A percentile compares a stretch with the other conserved stretches of the same genome.
Conservation (phyloP, 352 stramenopile species). For the Phytophthora melonis region DNA sequence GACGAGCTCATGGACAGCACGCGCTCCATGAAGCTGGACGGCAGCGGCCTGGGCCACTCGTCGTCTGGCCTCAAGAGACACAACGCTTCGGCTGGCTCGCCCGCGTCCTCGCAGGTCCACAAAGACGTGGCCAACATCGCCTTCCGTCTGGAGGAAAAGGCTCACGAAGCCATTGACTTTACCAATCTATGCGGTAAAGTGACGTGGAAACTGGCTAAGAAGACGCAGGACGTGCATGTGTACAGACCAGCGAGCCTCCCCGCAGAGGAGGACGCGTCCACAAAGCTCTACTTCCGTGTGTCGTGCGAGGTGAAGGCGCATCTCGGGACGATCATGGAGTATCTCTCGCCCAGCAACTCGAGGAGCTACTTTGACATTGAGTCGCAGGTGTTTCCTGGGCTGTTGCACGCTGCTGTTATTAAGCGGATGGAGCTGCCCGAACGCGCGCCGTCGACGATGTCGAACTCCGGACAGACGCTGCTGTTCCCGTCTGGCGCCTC, state of each 20-base stretch:
- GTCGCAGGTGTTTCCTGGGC: conserved; percentile 80
- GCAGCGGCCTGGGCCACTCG: conserved; percentile 9
- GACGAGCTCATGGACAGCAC: conserved; percentile 43
- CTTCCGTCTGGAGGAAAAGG: conserved; percentile 75
- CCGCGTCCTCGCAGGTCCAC: conserved; percentile 37
- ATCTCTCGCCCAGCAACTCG: conserved; percentile 72
- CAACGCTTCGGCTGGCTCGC: conserved; percentile 29
- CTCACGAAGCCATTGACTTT: conserved; percentile 70
- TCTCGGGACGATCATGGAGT: conserved; percentile 84
- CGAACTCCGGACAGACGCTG: conserved; percentile 35
- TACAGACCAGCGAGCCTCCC: conserved; percentile 64
- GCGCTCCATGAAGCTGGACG: conserved; percentile 26
- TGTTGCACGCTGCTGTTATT: conserved; percentile 82
- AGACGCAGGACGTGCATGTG: conserved; percentile 85
- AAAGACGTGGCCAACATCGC: conserved; percentile 66
- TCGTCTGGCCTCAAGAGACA: conserved; percentile 21
- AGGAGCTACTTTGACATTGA: conserved; percentile 86
- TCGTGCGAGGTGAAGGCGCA: conserved; percentile 87
- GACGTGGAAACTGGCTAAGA: conserved; percentile 75
- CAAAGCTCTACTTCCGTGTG: conserved; percentile 84
- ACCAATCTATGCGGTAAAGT: conserved; percentile 67
- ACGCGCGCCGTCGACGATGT: conserved; percentile 8
- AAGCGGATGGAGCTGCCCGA: conserved; percentile 79
- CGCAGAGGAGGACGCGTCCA: conserved; percentile 52
- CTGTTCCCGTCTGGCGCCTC: conserved; percentile 34